Conservation (phyloP, 2,329 filamentous ascomycete species). For the Venturia aucupariae region DNA sequence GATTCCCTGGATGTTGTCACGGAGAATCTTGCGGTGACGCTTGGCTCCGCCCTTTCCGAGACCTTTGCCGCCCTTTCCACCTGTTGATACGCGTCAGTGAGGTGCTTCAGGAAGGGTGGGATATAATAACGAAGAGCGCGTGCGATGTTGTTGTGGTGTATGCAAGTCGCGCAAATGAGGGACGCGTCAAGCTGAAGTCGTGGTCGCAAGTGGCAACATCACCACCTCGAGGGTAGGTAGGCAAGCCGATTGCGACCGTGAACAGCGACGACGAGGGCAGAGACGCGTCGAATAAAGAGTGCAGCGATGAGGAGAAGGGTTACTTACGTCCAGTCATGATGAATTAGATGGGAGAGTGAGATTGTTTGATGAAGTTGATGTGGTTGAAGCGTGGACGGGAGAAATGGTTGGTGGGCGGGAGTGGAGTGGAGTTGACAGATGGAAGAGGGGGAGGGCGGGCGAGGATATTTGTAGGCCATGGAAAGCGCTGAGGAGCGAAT, state of each 20-base stretch:
- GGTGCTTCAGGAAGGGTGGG: not conserved
- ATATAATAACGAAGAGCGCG: constrained; percentile 16
- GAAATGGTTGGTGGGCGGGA: not conserved
- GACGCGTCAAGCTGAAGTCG: constrained; percentile 12
- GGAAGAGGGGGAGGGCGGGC: not conserved
- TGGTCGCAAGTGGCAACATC: not conserved
- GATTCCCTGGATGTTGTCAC: constrained; percentile 48
- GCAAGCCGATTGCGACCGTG: constrained; percentile 17
- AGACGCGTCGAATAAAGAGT: constrained; percentile 17
- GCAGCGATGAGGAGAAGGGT: constrained; percentile 11
- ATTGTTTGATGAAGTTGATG: not conserved
- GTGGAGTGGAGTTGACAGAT: not conserved
- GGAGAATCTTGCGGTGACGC: constrained; percentile 46
- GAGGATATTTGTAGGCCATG: not conserved
- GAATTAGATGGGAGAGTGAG: constrained; percentile 18
- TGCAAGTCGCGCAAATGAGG: not conserved
- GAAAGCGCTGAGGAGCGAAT: not conserved
- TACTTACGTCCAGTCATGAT: constrained; percentile 38
- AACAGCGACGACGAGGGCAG: constrained; percentile 17
- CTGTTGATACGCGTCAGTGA: constrained; percentile 29
- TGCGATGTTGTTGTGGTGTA: constrained; percentile 4
- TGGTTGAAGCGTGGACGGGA: not conserved
- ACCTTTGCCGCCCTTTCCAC: constrained; percentile 46
- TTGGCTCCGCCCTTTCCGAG: constrained; percentile 47
- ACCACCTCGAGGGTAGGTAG: not conserved